Evolutionary conservation across 805 yeast genomes (phyloP).

Genomic region (Pichia rugopelliculosa): DNA sequence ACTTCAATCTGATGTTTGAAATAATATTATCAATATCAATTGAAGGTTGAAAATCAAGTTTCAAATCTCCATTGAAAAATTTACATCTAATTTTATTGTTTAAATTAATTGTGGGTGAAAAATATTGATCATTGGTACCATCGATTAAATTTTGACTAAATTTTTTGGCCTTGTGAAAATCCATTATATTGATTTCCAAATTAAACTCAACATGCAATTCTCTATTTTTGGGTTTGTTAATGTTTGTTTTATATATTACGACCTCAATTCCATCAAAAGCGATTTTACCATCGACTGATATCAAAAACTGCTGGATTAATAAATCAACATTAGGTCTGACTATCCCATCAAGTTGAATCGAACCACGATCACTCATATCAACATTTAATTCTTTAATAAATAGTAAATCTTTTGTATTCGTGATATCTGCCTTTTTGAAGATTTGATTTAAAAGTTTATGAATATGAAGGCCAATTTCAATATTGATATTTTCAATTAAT

Average conservation of each 20-base stretch:
- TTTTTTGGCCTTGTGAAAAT: neutral
- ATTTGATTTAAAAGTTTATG: neutral
- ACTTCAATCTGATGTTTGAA: neutral
- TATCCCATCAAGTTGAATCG: neutral
- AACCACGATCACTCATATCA: neutral
- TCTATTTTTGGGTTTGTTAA: neutral
- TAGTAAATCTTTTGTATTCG: neutral
- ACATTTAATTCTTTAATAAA: neutral
- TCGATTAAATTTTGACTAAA: neutral
- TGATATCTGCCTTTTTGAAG: neutral
- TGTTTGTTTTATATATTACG: too few relatives aligned
- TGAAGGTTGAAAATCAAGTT: neutral
- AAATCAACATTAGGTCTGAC: neutral
- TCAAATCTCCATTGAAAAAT: slow-evolving; percentile 6
- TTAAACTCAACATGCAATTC: neutral
- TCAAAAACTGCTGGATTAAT: neutral
- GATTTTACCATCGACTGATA: neutral
- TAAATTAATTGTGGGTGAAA: neutral
- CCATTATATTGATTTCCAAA: neutral
- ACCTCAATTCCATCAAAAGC: neutral
- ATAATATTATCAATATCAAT: neutral
- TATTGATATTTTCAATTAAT: neutral
- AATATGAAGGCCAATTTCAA: neutral
- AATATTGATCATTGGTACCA: neutral
- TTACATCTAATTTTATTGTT: neutral